Base-by-base conservation (phyloP, 306 rosid species). In the Betula pendula region DNA sequence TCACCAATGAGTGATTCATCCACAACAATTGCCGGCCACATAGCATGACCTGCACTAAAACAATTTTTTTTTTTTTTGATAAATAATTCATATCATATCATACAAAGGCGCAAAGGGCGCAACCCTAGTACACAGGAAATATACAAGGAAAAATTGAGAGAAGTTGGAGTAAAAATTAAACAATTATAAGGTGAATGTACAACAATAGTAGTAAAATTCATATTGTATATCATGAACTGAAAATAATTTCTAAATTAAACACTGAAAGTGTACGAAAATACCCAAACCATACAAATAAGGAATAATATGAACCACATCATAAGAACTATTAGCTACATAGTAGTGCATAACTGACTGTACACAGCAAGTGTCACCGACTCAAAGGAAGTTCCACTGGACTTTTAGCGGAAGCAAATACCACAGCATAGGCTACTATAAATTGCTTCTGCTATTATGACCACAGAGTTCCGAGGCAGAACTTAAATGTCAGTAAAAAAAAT, bases 11-110 rank as follows among this genome's bases (percentile, higher is more conserved):
- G 89, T 58, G 96, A 89, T 83, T 96, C 98, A 45, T 96, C 98
- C 72, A 96, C 86, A 75, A 96, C 95, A 83, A 96, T 84, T 76
- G 99, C 99, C 45, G 99, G 99, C 99, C 99, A 96, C 99, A 92
- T 92, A 69, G 99, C 98, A 91, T 92, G 87, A 65, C 99, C 99
- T 96, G 86, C 81, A 84, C 84, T 83, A 74, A 68, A 58, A 67
- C 86, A 55, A 72, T 78, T n/a, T n/a, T n/a, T n/a, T n/a, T n/a
- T n/a, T n/a, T n/a, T n/a, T n/a, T n/a, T 59, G 73, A 68, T n/a
- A n/a, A n/a, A n/a, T n/a, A n/a, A n/a, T n/a, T n/a, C n/a, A n/a
- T n/a, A n/a, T n/a, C n/a, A n/a, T n/a, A n/a, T n/a, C n/a, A n/a
- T n/a, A n/a, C n/a, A n/a, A n/a, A n/a, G n/a, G n/a, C n/a, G n/a